Evolutionary conservation across 208 protist genomes (phyloP), one percentile per base, ranked within the genome.

Genomic region (Crithidia acanthocephali): DNA sequence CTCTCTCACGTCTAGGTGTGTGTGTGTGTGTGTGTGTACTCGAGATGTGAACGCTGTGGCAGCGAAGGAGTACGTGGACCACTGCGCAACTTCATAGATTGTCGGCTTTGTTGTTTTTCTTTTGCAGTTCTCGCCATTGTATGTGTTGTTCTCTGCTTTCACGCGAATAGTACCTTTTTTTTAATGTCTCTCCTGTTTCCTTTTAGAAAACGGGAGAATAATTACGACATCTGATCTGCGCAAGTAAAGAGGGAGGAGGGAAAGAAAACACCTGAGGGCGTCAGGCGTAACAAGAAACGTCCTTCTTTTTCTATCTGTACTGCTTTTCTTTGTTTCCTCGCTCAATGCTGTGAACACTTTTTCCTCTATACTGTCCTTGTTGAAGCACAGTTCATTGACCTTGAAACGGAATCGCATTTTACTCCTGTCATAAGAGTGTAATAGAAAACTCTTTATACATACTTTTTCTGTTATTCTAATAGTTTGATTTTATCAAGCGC

Each of bases 371-470:
- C 11, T 37, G 28, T 27, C 2, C 1, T 60, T 40, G 1, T 60
- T 35, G 23, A 35, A 27, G 11, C 27, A 20, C 52, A 57, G 11
- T 32, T 6, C 22, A 35, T 8, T 22, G 28, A 35, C 27, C 52
- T 15, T 57, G 23, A 22, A 57, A 35, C 2, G 20, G 27, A 57
- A 35, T n/a, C 52, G 52, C 52, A 32, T 9, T 57, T 20, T 57
- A 57, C 52, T 59, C 55, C 55, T 44, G 28, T 62, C 37, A 32
- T 10, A 62, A 50, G 44, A 23, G 2, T 18, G 23, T 28, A 56
- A 56, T 44, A 44, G 47, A 66, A 66, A 66, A 53, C 28, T 45
- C 44, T 7, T 66, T 66, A 40, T 66, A 66, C 45, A 55, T 56
- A n/a, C 32, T 56, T 44, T 66, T 66, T 37, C 28, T 51, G 15